Evolutionary conservation across 78 protist species (phyloP).

Genomic region (Dictyostelium intermedium): DNA sequence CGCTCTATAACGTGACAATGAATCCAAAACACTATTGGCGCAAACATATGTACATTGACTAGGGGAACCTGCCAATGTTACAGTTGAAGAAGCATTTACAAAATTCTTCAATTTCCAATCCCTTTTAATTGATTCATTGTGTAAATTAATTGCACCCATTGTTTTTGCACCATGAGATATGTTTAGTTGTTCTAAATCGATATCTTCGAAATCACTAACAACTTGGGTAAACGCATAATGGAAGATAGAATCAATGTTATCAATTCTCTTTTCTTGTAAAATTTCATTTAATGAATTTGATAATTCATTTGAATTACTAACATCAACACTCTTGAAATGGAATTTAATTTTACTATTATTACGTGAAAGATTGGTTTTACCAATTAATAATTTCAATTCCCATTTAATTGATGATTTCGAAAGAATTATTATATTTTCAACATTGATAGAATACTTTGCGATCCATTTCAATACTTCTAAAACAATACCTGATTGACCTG

Average conservation of each 20-base stretch:
- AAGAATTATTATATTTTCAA: constrained; percentile 6
- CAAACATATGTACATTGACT: too few species aligned
- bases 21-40: too few species aligned
- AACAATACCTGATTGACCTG: constrained; percentile 51
- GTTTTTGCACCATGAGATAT: constrained; percentile 59
- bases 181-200: neutral
- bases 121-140: neutral
- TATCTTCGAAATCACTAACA: neutral
- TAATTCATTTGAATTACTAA: neutral
- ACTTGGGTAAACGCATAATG: constrained; percentile 50
- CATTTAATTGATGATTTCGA: constrained; percentile 31
- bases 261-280: neutral
- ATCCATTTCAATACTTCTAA: constrained; percentile 28
- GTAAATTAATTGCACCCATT: constrained; percentile 78
- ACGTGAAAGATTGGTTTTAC: neutral
- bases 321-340: constrained; percentile 14
- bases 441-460: neutral
- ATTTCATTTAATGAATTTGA: neutral
- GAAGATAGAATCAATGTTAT: constrained; percentile 16
- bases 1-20: too few species aligned
- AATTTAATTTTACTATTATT: neutral
- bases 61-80: too few species aligned
- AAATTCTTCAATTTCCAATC: constrained; percentile 20
- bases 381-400: constrained; percentile 34
- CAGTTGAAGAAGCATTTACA: constrained; percentile 59